Evolutionary conservation across 1,284 basidiomycete species (phyloP).

Genomic region (Leccinum griseonigrum): DNA sequence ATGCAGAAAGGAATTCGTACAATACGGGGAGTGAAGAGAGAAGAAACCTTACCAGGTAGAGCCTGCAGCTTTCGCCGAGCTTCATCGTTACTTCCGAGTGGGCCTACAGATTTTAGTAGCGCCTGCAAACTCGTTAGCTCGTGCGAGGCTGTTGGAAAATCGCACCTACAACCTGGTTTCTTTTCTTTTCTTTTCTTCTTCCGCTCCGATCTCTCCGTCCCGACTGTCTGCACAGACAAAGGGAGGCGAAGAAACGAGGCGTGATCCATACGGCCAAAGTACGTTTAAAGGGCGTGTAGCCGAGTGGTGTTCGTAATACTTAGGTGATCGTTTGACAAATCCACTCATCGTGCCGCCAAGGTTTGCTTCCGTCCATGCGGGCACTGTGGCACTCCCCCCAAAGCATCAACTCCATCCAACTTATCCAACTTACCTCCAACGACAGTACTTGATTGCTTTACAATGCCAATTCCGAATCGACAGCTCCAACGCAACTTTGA

Average conservation of each 20-base stretch:
- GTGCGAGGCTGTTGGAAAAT: background rate
- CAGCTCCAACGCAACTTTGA: background rate
- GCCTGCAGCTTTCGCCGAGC: conserved; percentile 7
- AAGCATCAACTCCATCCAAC: too few relatives aligned
- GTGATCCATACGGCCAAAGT: background rate
- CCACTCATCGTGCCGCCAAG: background rate
- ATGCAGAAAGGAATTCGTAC: background rate
- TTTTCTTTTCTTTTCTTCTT: background rate
- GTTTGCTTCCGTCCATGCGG: background rate
- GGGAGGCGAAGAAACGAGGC: conserved; percentile 12
- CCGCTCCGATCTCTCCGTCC: conserved; percentile 16
- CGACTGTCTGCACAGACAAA: background rate
- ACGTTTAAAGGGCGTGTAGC: background rate
- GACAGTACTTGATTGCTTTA: background rate
- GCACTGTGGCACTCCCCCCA: background rate
- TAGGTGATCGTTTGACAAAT: conserved; percentile 3
- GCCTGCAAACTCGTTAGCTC: background rate
- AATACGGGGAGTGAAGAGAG: background rate
- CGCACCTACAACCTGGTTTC: background rate
- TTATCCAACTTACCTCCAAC: background rate
- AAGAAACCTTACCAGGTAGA: conserved; percentile 14
- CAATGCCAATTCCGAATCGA: background rate
- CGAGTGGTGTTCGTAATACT: conserved; percentile 9
- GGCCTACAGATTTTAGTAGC: background rate
- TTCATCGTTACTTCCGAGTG: conserved; percentile 2